Evolutionary conservation across 192 early-diverging fungal genomes (phyloP), one percentile per base, ranked within the genome.

Genomic region (Rhizoclosmatium sp.): DNA sequence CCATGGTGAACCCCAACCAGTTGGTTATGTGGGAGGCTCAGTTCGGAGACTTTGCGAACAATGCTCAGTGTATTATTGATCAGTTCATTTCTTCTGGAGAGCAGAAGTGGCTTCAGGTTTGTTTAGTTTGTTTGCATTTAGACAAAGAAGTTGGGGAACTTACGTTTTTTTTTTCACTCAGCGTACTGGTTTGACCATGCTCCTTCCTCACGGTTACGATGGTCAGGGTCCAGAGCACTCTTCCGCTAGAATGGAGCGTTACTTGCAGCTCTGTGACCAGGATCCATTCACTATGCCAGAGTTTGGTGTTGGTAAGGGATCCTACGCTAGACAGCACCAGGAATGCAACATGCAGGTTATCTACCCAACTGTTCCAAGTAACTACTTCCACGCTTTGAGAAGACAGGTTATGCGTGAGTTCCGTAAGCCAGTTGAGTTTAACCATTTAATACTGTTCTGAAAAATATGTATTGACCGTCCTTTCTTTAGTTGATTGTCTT

Each of bases 151-250:
- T 31, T 31, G 31, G 31, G 31, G 31, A 31, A 31, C 31, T 31
- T 31, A 31, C 0, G 31, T 31, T 31, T 0, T 31, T 31, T 39
- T 80, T 21, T 19, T 48, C 78, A 61, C 42, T 23, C 41, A 85
- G 81, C 94, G 95, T 87, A 95, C 95, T 48, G 97, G 97, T 60
- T 85, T 99, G 80, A 93, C 95, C 48, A 89, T 97, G 88, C 88
- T 96, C 60, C 89, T 99, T 71, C 97, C 97, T 14, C 97, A 99
- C 85, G 97, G 97, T 70, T 99, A 95, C 85, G 97, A 99, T 83
- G 97, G 97, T 65, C 96, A 97, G 87, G 97, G 97, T 59, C 96
- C 97, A 39, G 97, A 99, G 86, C 97, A 99, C 88, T 99, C 97
- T 49, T 96, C 94, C 9, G 91, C 95, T 47, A 92, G 97, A 76